phyloP scores from a whole-genome alignment of 352 stramenopile genomes.

The Phytopythium delawarense region DNA sequence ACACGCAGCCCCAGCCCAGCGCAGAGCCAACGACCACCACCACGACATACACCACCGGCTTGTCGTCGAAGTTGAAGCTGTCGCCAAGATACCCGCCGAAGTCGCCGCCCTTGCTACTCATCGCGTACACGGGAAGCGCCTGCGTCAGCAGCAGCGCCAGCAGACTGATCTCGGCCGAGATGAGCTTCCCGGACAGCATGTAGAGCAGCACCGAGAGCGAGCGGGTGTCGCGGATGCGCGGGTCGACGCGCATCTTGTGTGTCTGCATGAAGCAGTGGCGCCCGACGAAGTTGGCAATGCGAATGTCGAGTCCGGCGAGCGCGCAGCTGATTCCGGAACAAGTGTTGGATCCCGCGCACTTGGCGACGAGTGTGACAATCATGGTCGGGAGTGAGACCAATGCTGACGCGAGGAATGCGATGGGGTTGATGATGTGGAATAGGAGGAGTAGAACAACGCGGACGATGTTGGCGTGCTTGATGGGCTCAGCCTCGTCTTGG shows the following conservation, averaged over 20 bases:
- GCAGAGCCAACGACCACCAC: not conserved
- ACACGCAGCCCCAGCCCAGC: not conserved
- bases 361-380: slow-evolving; percentile 3
- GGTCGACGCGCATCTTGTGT: slow-evolving; percentile 1
- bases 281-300: slow-evolving; percentile 6
- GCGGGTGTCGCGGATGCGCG: slow-evolving; percentile 1
- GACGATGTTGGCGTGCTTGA: slow-evolving; percentile 1
- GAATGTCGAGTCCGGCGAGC: slow-evolving; percentile 3
- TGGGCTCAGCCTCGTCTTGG: not conserved
- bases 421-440: slow-evolving; percentile 2
- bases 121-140: not conserved
- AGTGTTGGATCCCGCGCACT: slow-evolving; percentile 1
- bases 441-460: not conserved
- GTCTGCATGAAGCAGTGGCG: not conserved
- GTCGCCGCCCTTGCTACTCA: slow-evolving; percentile 5
- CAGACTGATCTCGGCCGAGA: slow-evolving; percentile 2
- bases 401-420: not conserved
- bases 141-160: slow-evolving; percentile 1
- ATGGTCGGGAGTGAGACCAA: not conserved
- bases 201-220: not conserved
- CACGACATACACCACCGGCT: slow-evolving; percentile 3
- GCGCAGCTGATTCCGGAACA: not conserved
- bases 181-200: slow-evolving; percentile 1
- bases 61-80: slow-evolving; percentile 9
- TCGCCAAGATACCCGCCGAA: slow-evolving; percentile 7